phyloP scores from a whole-genome alignment of 208 protist genomes.

The Acanthamoeba sp. region DNA sequence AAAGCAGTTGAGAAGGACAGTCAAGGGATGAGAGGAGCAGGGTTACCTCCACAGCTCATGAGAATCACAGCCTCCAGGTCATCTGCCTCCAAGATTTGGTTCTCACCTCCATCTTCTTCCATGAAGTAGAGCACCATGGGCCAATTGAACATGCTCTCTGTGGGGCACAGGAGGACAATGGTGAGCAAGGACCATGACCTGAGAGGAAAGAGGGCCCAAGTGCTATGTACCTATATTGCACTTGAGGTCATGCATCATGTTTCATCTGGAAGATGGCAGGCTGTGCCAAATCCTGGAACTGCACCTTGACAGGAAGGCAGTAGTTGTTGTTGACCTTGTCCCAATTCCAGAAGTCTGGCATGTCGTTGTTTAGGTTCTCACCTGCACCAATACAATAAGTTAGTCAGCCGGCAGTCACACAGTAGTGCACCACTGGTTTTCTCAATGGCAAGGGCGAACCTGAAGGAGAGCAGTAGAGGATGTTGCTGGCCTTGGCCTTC shows the following conservation, averaged over 20 bases:
- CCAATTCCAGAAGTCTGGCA: slow-evolving; percentile 3
- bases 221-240: not conserved
- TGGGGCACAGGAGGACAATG: no score
- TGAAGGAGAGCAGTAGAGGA: not conserved
- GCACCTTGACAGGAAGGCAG: not conserved
- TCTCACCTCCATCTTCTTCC: not conserved
- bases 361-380: not conserved
- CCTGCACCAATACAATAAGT: no score
- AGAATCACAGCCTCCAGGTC: not conserved
- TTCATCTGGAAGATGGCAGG: slow-evolving; percentile 22
- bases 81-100: not conserved
- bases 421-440: no score
- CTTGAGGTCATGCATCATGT: not conserved
- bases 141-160: not conserved
- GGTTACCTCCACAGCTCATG: not conserved
- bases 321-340: not conserved
- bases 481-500: not conserved
- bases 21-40: not conserved
- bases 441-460: no score
- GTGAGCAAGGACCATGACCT: no score
- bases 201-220: not conserved
- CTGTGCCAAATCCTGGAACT: not conserved
- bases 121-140: not conserved
- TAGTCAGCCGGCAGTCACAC: no score
- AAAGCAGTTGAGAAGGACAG: not conserved